These are phyloP conservation scores for Pleurotus pulmonarius DNA, from an alignment of 768 basidiomycete species.

Conservation along the genomic window DNA sequence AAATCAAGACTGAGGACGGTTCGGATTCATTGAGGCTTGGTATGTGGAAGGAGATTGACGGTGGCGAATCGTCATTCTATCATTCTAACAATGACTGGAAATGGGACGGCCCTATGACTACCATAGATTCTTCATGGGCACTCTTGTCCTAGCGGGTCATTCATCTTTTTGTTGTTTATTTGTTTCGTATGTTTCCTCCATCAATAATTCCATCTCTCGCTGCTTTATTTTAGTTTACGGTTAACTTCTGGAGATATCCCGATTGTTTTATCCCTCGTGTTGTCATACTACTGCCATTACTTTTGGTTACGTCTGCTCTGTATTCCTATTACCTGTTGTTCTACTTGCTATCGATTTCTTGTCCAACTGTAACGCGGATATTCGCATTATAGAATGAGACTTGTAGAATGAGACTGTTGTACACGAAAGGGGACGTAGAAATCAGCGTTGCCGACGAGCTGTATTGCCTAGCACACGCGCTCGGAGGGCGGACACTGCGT, in stretches of 20 bases:
- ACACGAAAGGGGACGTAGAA: not conserved
- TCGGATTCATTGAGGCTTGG: conserved; percentile 55
- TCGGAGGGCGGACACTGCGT: conserved; percentile 40
- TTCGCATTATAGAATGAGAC: not conserved
- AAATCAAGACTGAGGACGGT: conserved; percentile 60
- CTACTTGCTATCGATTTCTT: conserved; percentile 56
- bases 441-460: conserved; percentile 20
- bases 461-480: conserved; percentile 59
- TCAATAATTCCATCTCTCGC: conserved; percentile 17
- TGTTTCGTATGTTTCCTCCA: conserved; percentile 16
- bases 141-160: conserved; percentile 55
- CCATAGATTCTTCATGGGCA: conserved; percentile 69
- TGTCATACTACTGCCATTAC: conserved; percentile 26
- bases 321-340: conserved; percentile 56
- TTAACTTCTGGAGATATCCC: conserved; percentile 36
- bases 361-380: conserved; percentile 10
- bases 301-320: conserved; percentile 45
- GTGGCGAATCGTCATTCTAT: conserved; percentile 72
- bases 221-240: conserved; percentile 31
- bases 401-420: not conserved
- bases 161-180: conserved; percentile 24
- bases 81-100: conserved; percentile 55
- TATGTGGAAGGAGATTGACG: conserved; percentile 68
- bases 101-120: conserved; percentile 67
- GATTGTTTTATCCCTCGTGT: conserved; percentile 29